Conservation (phyloP, 2,329 filamentous ascomycete genomes). For the Ceratocystis eucalypticola region DNA sequence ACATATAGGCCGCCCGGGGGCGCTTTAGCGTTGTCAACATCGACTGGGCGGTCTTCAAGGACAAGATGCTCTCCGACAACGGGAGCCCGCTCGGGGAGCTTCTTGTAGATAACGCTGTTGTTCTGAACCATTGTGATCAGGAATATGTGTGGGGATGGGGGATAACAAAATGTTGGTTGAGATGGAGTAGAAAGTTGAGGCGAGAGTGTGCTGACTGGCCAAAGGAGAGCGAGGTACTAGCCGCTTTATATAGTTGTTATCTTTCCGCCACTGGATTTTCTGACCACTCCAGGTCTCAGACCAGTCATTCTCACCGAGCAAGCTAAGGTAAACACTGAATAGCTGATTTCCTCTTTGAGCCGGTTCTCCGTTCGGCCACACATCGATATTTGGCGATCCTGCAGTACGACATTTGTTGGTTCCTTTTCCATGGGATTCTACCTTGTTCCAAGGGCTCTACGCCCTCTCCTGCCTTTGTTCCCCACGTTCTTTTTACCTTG, state of each 20-base stretch:
- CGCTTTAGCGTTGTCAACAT: slow-evolving; percentile 42
- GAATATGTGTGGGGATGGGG: not conserved
- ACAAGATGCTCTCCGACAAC: slow-evolving; percentile 56
- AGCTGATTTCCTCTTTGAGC: slow-evolving; percentile 1
- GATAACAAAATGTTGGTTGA: not conserved
- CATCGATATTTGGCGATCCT: not conserved
- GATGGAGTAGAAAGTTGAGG: not conserved
- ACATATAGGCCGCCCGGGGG: slow-evolving; percentile 53
- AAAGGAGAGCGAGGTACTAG: not conserved
- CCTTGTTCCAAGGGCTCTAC: not conserved
- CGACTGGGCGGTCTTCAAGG: slow-evolving; percentile 53
- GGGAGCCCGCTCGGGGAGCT: slow-evolving; percentile 51
- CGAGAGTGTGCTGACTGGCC: not conserved
- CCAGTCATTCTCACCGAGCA: not conserved
- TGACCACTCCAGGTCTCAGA: too few species aligned
- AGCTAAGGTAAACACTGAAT: too few species aligned
- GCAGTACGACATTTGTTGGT: not conserved
- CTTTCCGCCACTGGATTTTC: not conserved
- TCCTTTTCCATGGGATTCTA: not conserved
- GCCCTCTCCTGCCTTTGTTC: not conserved
- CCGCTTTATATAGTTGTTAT: not conserved
- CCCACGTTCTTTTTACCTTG: too few species aligned
- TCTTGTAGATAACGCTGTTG: slow-evolving; percentile 63
- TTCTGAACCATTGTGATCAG: slow-evolving; percentile 35
- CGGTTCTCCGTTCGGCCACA: not conserved